Evolutionary conservation across 2,329 filamentous ascomycete genomes (phyloP).

Genomic region (Clonostachys byssicola): DNA sequence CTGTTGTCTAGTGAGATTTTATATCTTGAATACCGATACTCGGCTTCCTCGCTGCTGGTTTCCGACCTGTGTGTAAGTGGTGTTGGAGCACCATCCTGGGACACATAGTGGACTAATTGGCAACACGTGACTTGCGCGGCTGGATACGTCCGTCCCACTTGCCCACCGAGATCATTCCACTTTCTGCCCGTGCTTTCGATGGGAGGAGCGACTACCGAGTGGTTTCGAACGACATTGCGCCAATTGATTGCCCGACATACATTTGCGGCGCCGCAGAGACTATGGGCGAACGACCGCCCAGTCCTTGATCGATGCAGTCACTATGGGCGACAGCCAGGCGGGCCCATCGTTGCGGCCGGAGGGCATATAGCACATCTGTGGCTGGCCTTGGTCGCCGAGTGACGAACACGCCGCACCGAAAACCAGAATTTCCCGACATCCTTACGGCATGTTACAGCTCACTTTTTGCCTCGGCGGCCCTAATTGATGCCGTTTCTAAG

Average conservation of each 20-base stretch:
- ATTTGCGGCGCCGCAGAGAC: not conserved
- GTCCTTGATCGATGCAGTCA: conserved; percentile 25
- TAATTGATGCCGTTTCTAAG: conserved; percentile 58
- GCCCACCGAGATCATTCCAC: too few species aligned
- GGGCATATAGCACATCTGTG: conserved; percentile 50
- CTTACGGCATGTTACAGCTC: conserved; percentile 66
- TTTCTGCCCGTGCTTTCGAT: too few species aligned
- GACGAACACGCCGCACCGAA: conserved; percentile 44
- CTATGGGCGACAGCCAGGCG: conserved; percentile 65
- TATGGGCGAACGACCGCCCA: too few species aligned
- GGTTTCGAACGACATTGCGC: not conserved
- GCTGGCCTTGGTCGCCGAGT: conserved; percentile 43
- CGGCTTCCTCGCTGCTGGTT: too few species aligned
- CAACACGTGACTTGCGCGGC: too few species aligned
- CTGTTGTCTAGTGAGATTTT: too few species aligned
- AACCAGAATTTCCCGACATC: conserved; percentile 45
- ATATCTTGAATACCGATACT: too few species aligned
- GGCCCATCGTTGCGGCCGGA: conserved; percentile 60
- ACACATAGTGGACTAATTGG: too few species aligned
- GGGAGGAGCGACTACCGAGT: not conserved
- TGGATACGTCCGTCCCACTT: too few species aligned
- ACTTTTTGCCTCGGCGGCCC: conserved; percentile 60
- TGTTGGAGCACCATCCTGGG: too few species aligned
- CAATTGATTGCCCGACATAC: not conserved
- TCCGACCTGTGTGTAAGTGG: too few species aligned